phyloP scores from a whole-genome alignment of 73 alveolate species.

The Paramecium sexaurelia region DNA sequence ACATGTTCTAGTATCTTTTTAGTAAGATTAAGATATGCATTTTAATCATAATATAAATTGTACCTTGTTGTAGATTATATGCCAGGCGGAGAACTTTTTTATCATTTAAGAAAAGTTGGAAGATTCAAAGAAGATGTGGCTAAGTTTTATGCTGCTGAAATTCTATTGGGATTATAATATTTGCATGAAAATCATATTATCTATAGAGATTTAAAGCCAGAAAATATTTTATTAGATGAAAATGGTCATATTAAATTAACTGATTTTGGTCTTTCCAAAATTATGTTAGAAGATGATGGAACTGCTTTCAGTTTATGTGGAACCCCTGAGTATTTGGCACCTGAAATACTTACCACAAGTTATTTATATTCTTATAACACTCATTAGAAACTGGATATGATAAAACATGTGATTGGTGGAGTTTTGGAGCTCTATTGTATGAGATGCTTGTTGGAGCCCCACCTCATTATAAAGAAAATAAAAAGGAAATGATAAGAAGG shows the following conservation, averaged over 20 bases:
- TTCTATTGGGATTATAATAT: slow-evolving; percentile 81
- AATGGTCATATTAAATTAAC: slow-evolving; percentile 91
- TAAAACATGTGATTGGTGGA: slow-evolving; percentile 72
- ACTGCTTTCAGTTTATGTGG: slow-evolving; percentile 78
- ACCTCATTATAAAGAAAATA: slow-evolving; percentile 60
- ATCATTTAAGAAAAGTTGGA: slow-evolving; percentile 76
- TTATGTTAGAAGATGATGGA: slow-evolving; percentile 58
- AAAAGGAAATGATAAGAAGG: slow-evolving; percentile 61
- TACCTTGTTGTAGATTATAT: slow-evolving; percentile 89
- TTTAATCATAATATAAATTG: slow-evolving; percentile 86
- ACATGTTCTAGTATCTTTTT: slow-evolving; percentile 80
- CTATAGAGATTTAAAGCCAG: slow-evolving; percentile 91
- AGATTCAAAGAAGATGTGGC: slow-evolving; percentile 87
- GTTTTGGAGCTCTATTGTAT: slow-evolving; percentile 65
- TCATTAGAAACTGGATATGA: slow-evolving; percentile 55
- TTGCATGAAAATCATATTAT: slow-evolving; percentile 82
- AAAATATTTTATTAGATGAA: slow-evolving; percentile 83
- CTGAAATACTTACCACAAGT: slow-evolving; percentile 74
- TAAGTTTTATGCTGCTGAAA: slow-evolving; percentile 84
- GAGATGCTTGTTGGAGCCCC: slow-evolving; percentile 70
- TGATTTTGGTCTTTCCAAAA: slow-evolving; percentile 89
- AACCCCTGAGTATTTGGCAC: slow-evolving; percentile 83
- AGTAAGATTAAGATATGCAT: slow-evolving; percentile 81
- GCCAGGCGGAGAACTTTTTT: slow-evolving; percentile 89
- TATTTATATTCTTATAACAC: not conserved